Base-by-base conservation (phyloP, 1,284 basidiomycete genomes). In the Cystobasidium slooffiae region DNA sequence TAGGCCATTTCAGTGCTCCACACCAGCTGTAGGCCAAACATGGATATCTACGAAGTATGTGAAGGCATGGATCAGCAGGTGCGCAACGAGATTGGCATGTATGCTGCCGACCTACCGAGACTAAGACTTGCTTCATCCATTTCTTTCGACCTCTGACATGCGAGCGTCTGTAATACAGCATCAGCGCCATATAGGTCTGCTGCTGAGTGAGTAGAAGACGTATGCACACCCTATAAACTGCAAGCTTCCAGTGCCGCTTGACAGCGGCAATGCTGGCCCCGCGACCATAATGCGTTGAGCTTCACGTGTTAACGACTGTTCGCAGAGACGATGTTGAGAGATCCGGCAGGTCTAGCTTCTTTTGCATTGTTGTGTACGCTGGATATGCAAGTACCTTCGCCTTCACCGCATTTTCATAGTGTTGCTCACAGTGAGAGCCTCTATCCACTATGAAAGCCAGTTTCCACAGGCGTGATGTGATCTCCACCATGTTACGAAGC, bases 1-100 rank as follows among this genome's bases (percentile, higher is more conserved):
- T 77, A 75, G 0, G 76, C 73, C 78, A 80, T 79, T 44, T 80
- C 78, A 41, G 77, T 78, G 3, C 52, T 66, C 79, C 79, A 79
- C 0, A 79, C 76, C 12, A 80, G 74, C 65, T 80, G 79, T 5
- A 79, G 61, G 3, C 75, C 76, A 22, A 75, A 70, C 56, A 75
- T 56, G 41, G 51, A 46, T 18, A 55, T 59, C 70, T 73, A 52
- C n/a, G 41, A 9, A 49, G 39, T 8, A 16, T 2, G 39, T 10
- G 20, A 14, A 18, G 18, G 18, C 22, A 39, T 39, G 22, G 1
- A 6, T 37, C 18, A 24, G 37, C 20, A 24, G 56, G 22, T 9
- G 10, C 12, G 6, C 4, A 16, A 3, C 3, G 7, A 14, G 31
- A 44, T 16, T 16, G 56, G 20, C 16, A 12, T 14, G 18, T 16